These are phyloP conservation scores for Blastobotrys muscicola DNA, from an alignment of 805 yeast species.

Conservation along the genomic window DNA sequence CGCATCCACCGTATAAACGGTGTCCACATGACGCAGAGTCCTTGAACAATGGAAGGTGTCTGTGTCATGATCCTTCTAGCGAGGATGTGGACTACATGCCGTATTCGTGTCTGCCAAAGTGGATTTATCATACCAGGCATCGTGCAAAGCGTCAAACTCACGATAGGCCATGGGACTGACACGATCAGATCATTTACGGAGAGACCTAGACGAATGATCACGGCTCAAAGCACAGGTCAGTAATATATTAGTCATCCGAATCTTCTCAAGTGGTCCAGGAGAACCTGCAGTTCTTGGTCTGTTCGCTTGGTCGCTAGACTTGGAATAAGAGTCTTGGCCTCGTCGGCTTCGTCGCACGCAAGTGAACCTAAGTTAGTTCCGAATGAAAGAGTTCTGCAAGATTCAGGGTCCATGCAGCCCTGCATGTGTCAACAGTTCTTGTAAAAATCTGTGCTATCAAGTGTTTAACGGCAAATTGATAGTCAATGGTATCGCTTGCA, in stretches of 20 bases:
- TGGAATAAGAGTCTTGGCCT: constrained; percentile 90
- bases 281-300: constrained; percentile 77
- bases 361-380: constrained; percentile 41
- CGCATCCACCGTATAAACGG: constrained; percentile 54
- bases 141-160: neutral
- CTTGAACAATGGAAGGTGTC: constrained; percentile 26
- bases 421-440: no score
- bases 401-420: no score
- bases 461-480: no score
- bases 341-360: constrained; percentile 94
- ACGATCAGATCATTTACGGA: no score
- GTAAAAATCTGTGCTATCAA: no score
- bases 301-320: constrained; percentile 72
- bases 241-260: constrained; percentile 11
- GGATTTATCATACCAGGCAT: constrained; percentile 26
- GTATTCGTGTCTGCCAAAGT: constrained; percentile 28
- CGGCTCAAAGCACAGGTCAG: no score
- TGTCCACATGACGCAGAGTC: constrained; percentile 31
- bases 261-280: constrained; percentile 57
- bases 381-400: neutral
- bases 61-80: constrained; percentile 25
- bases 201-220: no score
- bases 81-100: constrained; percentile 28
- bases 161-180: neutral
- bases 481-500: no score